Conservation (phyloP, 129 eudicot genomes). For the Arctium lappa region DNA sequence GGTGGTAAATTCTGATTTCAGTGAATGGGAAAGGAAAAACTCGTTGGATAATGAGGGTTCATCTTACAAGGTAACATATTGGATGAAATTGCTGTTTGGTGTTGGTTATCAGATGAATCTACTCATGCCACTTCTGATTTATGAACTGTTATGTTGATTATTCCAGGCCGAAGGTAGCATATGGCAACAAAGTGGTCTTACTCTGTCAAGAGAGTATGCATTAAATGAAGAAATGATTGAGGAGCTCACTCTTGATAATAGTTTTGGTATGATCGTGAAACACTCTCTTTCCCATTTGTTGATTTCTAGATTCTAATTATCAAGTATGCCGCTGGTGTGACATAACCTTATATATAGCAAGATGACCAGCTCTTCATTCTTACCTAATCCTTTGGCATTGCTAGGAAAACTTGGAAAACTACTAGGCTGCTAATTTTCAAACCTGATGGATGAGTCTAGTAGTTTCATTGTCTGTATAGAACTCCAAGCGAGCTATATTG, state of each 20-base stretch:
- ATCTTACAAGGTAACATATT: slow-evolving; percentile 3
- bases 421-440: background rate
- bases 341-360: background rate
- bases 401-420: background rate
- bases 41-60: background rate
- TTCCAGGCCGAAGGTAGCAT: background rate
- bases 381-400: background rate
- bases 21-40: background rate
- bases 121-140: background rate
- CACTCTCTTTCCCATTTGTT: background rate
- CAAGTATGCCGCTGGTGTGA: background rate
- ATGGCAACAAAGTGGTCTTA: slow-evolving; percentile 3
- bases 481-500: background rate
- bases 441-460: background rate
- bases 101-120: background rate
- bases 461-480: background rate
- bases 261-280: slow-evolving; percentile 12
- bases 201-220: background rate
- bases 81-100: background rate
- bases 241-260: slow-evolving; percentile 14
- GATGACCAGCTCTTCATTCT: background rate
- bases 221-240: slow-evolving; percentile 2
- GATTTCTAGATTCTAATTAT: background rate
- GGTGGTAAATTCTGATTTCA: background rate
- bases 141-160: background rate